Conservation (phyloP, 441 rosid genomes). For the Adansonia madagascariensis region DNA sequence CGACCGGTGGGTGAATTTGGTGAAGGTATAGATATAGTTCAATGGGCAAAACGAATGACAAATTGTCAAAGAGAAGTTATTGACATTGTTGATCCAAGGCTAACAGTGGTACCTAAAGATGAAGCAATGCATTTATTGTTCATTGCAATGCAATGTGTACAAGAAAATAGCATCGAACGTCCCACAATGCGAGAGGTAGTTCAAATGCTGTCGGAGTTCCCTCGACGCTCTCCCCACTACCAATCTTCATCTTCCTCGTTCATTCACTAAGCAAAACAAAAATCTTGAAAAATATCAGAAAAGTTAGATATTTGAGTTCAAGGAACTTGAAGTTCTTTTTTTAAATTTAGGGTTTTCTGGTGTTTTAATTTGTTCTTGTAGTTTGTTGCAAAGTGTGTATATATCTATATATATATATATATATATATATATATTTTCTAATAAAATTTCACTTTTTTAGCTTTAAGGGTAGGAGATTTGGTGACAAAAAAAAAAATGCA, state of each 20-base stretch:
- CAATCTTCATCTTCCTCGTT: slow-evolving; percentile 44
- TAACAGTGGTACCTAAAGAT: slow-evolving; percentile 38
- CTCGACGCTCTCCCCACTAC: slow-evolving; percentile 38
- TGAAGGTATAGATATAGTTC: slow-evolving; percentile 51
- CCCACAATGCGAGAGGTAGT: slow-evolving; percentile 57
- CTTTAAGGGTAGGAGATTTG: slow-evolving; percentile 26
- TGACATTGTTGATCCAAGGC: slow-evolving; percentile 40
- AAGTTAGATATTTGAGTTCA: slow-evolving; percentile 28
- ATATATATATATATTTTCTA: too few relatives aligned
- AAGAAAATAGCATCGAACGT: slow-evolving; percentile 49
- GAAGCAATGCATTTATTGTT: slow-evolving; percentile 48
- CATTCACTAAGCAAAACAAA: slow-evolving; percentile 6
- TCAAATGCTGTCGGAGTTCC: slow-evolving; percentile 54
- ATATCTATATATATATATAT: too few relatives aligned
- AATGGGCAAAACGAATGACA: slow-evolving; percentile 40
- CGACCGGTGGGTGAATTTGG: slow-evolving; percentile 50
- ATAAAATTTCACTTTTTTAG: slow-evolving; percentile 14
- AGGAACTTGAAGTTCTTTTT: background rate
- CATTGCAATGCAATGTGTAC: slow-evolving; percentile 47
- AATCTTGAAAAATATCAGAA: slow-evolving; percentile 28
- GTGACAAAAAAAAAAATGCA: slow-evolving; percentile 7
- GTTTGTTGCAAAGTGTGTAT: slow-evolving; percentile 30
- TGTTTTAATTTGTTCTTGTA: slow-evolving; percentile 31
- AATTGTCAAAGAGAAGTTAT: slow-evolving; percentile 33
- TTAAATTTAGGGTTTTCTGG: slow-evolving; percentile 14